Base-by-base conservation (phyloP, 2,329 filamentous ascomycete species). In the Fusarium scirpi region DNA sequence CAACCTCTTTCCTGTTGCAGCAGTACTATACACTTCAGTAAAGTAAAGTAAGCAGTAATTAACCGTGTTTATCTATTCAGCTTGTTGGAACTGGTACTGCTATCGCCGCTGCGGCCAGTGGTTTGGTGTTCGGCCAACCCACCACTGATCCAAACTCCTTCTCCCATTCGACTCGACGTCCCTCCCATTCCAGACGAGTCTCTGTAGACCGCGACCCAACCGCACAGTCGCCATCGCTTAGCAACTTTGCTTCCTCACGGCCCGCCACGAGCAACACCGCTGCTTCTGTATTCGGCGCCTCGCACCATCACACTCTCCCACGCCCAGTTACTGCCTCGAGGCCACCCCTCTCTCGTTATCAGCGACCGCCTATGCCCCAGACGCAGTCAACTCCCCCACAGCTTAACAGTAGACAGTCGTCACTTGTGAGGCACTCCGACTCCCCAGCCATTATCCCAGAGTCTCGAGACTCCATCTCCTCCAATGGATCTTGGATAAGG, bases 401-500 rank as follows among this genome's bases (percentile, higher is more conserved):
- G 51, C 67, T 77, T 20, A 77, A 78, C 25, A 76, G 77, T 63
- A 80, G 82, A 62, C 82, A 84, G 53, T 82, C 82, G 25, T 85
- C 84, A 2, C 77, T 83, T 44, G 79, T 81, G 52, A 82, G 79
- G 58, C 78, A 78, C 34, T 74, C 75, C 41, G 84, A 86, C 45
- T 72, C 76, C 47, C 69, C 77, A 30, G 76, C 79, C 27, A 75
- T 79, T 22, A 78, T 79, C 24, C 79, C 78, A 15, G 86, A 89
- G 69, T 77, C 80, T 41, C 82, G 87, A 69, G 86, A 89, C 73
- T 91, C 89, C 6, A 73, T 85, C 34, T 90, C 89, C 18, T 90
- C 88, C 34, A 86, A 83, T 75, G 84, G 87, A 58, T 93, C 91
- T 29, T 94, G 92, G 92, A 89, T 94, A 69, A 88, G 89, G 72